phyloP scores from a whole-genome alignment of 768 basidiomycete species.

The Lactifluus subvellereus region DNA sequence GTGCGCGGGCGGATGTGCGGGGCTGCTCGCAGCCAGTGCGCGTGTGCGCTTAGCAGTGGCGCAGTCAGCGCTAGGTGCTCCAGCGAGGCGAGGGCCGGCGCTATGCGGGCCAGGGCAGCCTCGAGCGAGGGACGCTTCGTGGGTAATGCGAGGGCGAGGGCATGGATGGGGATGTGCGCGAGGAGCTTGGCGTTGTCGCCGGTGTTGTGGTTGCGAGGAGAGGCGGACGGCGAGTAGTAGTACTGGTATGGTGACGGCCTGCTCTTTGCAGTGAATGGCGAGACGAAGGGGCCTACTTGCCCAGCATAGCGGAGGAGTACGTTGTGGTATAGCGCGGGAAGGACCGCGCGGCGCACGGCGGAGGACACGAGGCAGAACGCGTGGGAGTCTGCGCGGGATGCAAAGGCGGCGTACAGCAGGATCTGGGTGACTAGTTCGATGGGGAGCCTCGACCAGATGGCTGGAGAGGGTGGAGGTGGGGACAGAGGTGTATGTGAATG shows the following conservation, averaged over 20 bases:
- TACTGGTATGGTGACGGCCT: neutral
- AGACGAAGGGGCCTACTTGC: constrained; percentile 22
- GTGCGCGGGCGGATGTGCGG: constrained; percentile 17
- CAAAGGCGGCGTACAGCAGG: constrained; percentile 20
- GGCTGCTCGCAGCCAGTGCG: constrained; percentile 21
- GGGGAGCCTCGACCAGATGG: constrained; percentile 19
- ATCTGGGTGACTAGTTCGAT: constrained; percentile 22
- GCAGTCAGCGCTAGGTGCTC: constrained; percentile 21
- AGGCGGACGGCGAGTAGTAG: neutral
- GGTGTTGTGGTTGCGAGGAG: neutral
- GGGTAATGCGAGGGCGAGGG: constrained; percentile 24
- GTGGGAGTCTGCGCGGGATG: constrained; percentile 17
- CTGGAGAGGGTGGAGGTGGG: neutral
- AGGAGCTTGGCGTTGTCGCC: neutral
- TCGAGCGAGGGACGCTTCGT: constrained; percentile 23
- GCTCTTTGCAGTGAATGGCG: constrained; percentile 18
- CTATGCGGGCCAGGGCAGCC: constrained; percentile 13
- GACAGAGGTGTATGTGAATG: neutral
- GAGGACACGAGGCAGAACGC: constrained; percentile 25
- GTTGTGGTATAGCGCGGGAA: constrained; percentile 22
- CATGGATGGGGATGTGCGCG: constrained; percentile 12
- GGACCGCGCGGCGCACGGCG: constrained; percentile 23
- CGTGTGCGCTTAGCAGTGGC: constrained; percentile 23
- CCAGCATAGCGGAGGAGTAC: constrained; percentile 22
- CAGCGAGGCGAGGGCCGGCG: constrained; percentile 15